These are phyloP conservation scores for Boehmeria nivea DNA, from an alignment of 306 rosid genomes.

Conservation along the genomic window DNA sequence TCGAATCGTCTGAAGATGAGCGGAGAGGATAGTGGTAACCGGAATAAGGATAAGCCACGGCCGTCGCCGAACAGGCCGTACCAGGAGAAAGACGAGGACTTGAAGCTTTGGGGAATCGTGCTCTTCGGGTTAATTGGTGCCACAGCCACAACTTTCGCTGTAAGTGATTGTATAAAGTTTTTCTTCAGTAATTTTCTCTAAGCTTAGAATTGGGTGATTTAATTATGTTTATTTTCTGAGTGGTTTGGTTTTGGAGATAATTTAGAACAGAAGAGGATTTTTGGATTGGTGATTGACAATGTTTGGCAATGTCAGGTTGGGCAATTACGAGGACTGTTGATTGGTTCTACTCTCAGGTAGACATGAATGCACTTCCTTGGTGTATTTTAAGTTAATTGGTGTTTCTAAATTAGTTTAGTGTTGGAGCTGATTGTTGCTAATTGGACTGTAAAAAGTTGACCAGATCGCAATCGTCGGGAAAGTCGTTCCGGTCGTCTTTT, in stretches of 20 bases:
- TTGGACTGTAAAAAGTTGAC: conserved; percentile 38
- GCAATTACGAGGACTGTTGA: conserved; percentile 79
- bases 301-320: conserved; percentile 70
- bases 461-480: conserved; percentile 49
- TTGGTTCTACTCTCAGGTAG: conserved; percentile 75
- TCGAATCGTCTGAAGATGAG: conserved; percentile 33
- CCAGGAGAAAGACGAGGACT: conserved; percentile 33
- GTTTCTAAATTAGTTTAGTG: not conserved
- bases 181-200: too few species aligned
- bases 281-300: not conserved
- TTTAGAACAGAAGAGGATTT: not conserved
- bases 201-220: not conserved
- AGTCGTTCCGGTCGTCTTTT: conserved; percentile 57
- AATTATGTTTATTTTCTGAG: not conserved
- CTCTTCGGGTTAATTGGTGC: conserved; percentile 84
- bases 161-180: conserved; percentile 25
- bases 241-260: not conserved
- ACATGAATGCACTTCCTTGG: conserved; percentile 8
- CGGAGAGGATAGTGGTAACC: conserved; percentile 35
- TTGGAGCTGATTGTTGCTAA: conserved; percentile 33
- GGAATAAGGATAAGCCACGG: conserved; percentile 29
- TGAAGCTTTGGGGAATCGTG: conserved; percentile 68
- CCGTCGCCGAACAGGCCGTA: conserved; percentile 24
- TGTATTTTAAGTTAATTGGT: not conserved
- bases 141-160: conserved; percentile 79